These are phyloP conservation scores for Ustilago tritici DNA, from an alignment of 1,284 basidiomycete species.

Conservation along the genomic window DNA sequence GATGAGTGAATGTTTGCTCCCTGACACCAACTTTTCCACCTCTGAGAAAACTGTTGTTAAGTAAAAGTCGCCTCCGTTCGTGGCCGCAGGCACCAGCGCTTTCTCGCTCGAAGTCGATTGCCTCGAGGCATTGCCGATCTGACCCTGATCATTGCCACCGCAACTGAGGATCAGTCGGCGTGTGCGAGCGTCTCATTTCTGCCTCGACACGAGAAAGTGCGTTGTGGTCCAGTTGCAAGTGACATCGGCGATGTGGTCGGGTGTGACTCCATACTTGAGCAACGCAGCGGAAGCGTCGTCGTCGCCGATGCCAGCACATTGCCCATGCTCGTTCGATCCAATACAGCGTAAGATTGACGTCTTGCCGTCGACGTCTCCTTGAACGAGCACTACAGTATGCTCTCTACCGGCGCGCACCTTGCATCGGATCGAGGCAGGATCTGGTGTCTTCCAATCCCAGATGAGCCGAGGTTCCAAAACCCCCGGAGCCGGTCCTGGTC, in stretches of 20 bases:
- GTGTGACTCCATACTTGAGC: not conserved
- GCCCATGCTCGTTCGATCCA: slow-evolving; percentile 39
- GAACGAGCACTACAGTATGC: slow-evolving; percentile 29
- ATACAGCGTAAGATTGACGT: slow-evolving; percentile 6
- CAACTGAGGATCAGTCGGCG: slow-evolving; percentile 15
- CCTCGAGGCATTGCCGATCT: slow-evolving; percentile 19
- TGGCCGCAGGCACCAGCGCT: slow-evolving; percentile 1
- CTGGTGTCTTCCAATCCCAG: slow-evolving; percentile 14
- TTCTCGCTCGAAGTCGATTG: not conserved
- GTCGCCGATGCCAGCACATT: slow-evolving; percentile 7
- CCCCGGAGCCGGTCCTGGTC: slow-evolving; percentile 10
- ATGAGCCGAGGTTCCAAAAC: slow-evolving; percentile 41
- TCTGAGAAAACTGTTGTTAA: slow-evolving; percentile 2
- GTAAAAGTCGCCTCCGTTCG: slow-evolving; percentile 7
- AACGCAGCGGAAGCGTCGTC: slow-evolving; percentile 3
- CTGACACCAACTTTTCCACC: slow-evolving; percentile 36
- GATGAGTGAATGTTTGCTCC: slow-evolving; percentile 55
- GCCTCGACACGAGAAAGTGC: slow-evolving; percentile 13
- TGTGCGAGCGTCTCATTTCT: not conserved
- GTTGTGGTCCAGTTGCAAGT: slow-evolving; percentile 53
- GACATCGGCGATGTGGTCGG: slow-evolving; percentile 17
- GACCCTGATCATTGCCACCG: slow-evolving; percentile 45
- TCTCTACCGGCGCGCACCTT: slow-evolving; percentile 37
- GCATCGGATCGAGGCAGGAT: not conserved
- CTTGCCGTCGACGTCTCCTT: not conserved